Percentiles rank a stretch among this genome's conserved stretches.
These are phyloP conservation scores for Boletus tomentosulus DNA, from an alignment of 768 basidiomycete species.

Conservation along the genomic window DNA sequence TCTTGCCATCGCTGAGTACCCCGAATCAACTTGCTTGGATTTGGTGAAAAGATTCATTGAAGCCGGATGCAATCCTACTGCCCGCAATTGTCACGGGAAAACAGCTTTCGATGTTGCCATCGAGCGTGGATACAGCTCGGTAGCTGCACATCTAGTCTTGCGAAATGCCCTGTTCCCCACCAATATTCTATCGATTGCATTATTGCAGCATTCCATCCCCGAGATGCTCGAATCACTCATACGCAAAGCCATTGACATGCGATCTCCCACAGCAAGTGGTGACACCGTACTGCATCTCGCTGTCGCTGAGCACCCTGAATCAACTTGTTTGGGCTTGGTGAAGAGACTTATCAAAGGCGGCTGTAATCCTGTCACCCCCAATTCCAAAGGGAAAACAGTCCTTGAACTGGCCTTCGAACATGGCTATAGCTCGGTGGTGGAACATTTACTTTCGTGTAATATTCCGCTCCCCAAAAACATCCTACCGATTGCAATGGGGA, in stretches of 20 bases:
- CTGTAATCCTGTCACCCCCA: not conserved
- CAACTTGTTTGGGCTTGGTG: not conserved
- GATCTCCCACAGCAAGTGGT: not conserved
- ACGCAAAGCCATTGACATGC: no score
- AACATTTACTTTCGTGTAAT: not conserved
- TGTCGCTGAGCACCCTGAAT: not conserved
- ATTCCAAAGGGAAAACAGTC: not conserved
- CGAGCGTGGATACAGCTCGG: no score
- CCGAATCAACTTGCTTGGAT: no score
- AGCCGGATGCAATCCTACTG: no score
- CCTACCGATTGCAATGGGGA: not conserved
- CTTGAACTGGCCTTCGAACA: not conserved
- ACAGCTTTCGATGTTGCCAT: no score
- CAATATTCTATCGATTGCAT: no score
- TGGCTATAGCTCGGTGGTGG: not conserved
- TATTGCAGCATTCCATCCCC: no score
- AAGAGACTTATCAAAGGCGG: not conserved
- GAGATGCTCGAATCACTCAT: no score
- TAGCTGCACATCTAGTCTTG: conserved; percentile 6
- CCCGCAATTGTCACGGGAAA: no score
- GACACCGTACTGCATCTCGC: conserved; percentile 9
- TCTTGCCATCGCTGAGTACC: no score
- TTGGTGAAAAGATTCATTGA: no score
- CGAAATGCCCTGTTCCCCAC: no score
- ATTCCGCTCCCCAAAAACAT: not conserved